Conservation (phyloP, 2,329 filamentous ascomycete genomes). For the Xylariaceae sp. region DNA sequence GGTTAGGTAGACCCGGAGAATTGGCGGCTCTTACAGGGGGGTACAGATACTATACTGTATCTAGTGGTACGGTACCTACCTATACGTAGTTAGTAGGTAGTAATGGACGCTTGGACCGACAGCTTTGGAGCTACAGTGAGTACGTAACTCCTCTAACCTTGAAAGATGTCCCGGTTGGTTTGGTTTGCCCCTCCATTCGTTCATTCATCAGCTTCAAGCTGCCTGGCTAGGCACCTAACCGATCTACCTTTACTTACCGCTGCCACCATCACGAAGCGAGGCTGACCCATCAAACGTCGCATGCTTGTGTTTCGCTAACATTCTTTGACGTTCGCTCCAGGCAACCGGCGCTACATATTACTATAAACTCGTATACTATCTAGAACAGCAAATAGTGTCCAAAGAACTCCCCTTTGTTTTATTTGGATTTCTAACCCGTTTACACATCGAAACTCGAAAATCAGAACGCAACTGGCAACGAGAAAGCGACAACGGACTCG, state of each 20-base stretch:
- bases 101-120: not conserved
- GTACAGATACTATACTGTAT: not conserved
- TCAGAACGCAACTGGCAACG: not conserved
- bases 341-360: not conserved
- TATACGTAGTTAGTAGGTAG: too few species aligned
- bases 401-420: too few species aligned
- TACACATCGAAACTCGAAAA: not conserved
- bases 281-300: constrained; percentile 8
- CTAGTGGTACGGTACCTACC: not conserved
- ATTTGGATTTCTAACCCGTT: not conserved
- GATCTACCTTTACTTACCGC: too few species aligned
- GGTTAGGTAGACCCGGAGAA: too few species aligned
- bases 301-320: constrained; percentile 3
- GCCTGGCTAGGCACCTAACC: not conserved
- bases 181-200: too few species aligned
- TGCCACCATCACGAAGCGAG: too few species aligned
- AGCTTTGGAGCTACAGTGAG: not conserved
- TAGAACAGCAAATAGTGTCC: not conserved
- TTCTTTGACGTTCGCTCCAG: not conserved
- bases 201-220: too few species aligned
- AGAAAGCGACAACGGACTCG: not conserved
- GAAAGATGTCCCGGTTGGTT: too few species aligned
- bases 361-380: not conserved
- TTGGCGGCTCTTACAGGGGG: constrained; percentile 10
- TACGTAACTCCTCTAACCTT: too few species aligned